Conservation (phyloP, 2,329 filamentous ascomycete species). For the Venturia asperata region DNA sequence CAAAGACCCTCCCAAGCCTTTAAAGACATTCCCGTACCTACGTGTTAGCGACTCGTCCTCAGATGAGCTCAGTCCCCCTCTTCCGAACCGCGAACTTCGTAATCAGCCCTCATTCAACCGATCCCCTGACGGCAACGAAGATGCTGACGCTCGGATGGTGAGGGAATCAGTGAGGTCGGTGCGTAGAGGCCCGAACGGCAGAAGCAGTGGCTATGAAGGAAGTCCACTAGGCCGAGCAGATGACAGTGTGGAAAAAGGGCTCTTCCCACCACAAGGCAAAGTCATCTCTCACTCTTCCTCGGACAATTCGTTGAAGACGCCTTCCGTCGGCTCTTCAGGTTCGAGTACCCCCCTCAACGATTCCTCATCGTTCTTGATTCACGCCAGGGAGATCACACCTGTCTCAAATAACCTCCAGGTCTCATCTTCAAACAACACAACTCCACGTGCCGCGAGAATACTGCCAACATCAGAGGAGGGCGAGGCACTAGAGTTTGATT, state of each 20-base stretch:
- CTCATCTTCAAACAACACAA: slow-evolving; percentile 23
- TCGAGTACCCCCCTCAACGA: slow-evolving; percentile 14
- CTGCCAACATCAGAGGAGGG: slow-evolving; percentile 14
- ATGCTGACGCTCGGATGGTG: slow-evolving; percentile 19
- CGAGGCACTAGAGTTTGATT: slow-evolving; percentile 9
- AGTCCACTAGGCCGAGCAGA: background rate
- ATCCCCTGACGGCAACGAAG: slow-evolving; percentile 14
- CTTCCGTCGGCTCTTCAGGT: slow-evolving; percentile 17
- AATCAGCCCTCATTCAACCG: slow-evolving; percentile 12
- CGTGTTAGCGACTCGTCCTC: background rate
- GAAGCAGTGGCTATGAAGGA: slow-evolving; percentile 11
- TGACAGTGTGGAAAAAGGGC: background rate
- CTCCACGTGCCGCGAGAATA: slow-evolving; percentile 23
- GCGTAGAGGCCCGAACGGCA: background rate
- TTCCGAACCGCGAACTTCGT: background rate
- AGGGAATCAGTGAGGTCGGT: slow-evolving; percentile 17
- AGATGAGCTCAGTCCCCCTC: slow-evolving; percentile 1
- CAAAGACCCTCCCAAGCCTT: slow-evolving; percentile 13
- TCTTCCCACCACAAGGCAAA: slow-evolving; percentile 18
- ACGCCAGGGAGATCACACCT: slow-evolving; percentile 8
- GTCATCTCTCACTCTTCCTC: slow-evolving; percentile 29
- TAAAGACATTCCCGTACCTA: slow-evolving; percentile 8
- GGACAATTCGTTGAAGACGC: slow-evolving; percentile 18
- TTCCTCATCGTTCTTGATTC: slow-evolving; percentile 1
- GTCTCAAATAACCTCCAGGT: slow-evolving; percentile 20